These are phyloP conservation scores for Debaryomycetaceae sp. DNA, from an alignment of 1,139 yeast genomes.

Conservation along the genomic window DNA sequence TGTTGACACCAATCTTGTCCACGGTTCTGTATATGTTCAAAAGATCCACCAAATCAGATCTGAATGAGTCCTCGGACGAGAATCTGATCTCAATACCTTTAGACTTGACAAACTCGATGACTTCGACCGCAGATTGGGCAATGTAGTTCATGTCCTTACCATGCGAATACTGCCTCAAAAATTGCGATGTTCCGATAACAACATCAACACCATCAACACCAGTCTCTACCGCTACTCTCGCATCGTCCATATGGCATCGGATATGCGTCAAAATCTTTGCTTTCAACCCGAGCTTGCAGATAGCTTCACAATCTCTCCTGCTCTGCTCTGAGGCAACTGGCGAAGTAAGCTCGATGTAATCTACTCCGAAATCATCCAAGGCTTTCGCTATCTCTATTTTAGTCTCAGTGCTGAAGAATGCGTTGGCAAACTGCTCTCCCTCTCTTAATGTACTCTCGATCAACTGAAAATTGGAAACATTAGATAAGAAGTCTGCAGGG, in stretches of 20 bases:
- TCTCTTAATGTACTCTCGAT: constrained; percentile 58
- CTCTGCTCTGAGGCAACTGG: constrained; percentile 59
- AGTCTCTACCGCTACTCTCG: constrained; percentile 54
- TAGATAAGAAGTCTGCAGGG: constrained; percentile 55
- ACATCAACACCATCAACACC: constrained; percentile 63
- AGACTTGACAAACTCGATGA: constrained; percentile 54
- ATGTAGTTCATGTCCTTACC: constrained; percentile 56
- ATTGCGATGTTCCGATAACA: constrained; percentile 56
- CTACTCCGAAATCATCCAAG: constrained; percentile 57
- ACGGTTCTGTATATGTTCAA: constrained; percentile 55
- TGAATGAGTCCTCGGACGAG: constrained; percentile 55
- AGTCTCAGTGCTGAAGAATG: constrained; percentile 52
- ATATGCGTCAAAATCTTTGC: constrained; percentile 57
- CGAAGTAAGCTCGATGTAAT: constrained; percentile 55
- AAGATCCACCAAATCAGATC: constrained; percentile 56
- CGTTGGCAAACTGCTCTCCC: constrained; percentile 61
- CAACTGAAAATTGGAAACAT: constrained; percentile 49
- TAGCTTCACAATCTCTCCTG: constrained; percentile 54
- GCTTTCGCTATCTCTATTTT: constrained; percentile 57
- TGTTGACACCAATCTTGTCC: constrained; percentile 55
- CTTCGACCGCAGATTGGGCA: constrained; percentile 52
- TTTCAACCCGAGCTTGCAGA: constrained; percentile 51
- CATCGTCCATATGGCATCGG: constrained; percentile 61
- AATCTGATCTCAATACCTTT: constrained; percentile 58
- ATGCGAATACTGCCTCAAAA: constrained; percentile 49